These are phyloP conservation scores for Lachnellula subtilissima DNA, from an alignment of 2,329 filamentous ascomycete species.

Conservation along the genomic window DNA sequence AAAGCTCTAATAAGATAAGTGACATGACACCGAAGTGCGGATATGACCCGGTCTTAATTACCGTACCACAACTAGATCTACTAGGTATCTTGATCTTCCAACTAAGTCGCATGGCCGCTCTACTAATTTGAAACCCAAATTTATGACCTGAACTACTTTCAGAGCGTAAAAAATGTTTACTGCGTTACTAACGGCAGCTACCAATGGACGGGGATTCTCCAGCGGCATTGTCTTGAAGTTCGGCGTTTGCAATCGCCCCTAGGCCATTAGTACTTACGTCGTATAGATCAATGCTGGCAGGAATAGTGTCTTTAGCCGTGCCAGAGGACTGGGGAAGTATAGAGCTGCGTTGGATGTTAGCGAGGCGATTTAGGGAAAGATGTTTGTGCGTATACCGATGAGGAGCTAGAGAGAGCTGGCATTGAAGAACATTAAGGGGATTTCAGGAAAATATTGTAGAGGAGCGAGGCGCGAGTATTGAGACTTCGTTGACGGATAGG, in stretches of 20 bases:
- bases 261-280: neutral
- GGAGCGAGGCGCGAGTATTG: neutral
- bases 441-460: conserved; percentile 1
- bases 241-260: neutral
- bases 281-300: neutral
- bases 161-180: neutral
- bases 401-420: neutral
- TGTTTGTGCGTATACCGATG: conserved; percentile 2
- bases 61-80: no score
- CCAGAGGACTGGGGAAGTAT: conserved; percentile 1
- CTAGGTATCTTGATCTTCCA: no score
- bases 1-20: no score
- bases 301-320: neutral
- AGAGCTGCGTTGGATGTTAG: conserved; percentile 1
- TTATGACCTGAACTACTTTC: neutral
- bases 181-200: neutral
- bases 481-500: neutral
- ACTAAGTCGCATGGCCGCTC: neutral
- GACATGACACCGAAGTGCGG: no score
- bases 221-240: neutral
- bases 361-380: neutral
- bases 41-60: no score
- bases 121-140: neutral
- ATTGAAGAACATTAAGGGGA: neutral
- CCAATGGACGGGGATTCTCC: neutral